phyloP scores from a whole-genome alignment of 2,329 filamentous ascomycete species.

The Aspergillus fumigatiaffinis region DNA sequence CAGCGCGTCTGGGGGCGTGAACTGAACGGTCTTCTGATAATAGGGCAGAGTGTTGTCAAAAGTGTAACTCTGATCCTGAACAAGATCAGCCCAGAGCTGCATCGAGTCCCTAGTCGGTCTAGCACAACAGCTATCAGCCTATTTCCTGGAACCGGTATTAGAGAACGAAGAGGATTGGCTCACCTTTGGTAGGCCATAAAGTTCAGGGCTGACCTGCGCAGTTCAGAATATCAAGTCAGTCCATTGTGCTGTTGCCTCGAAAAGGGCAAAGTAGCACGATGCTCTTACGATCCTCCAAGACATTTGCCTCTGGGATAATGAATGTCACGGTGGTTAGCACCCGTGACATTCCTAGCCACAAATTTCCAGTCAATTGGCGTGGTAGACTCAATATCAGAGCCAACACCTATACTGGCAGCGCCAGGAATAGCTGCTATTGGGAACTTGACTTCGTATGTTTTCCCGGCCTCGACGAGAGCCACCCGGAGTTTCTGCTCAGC shows the following conservation, averaged over 20 bases:
- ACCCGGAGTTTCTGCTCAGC: constrained; percentile 45
- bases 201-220: constrained; percentile 27
- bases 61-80: constrained; percentile 29
- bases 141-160: neutral
- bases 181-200: constrained; percentile 33
- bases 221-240: neutral
- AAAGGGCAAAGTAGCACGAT: neutral
- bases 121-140: neutral
- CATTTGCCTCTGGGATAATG: constrained; percentile 29
- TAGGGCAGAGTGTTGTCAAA: constrained; percentile 29
- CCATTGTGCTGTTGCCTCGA: neutral
- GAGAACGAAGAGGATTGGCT: neutral
- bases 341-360: constrained; percentile 46
- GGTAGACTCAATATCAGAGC: constrained; percentile 13
- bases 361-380: constrained; percentile 51
- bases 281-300: constrained; percentile 27
- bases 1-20: constrained; percentile 22
- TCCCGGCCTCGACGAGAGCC: constrained; percentile 38
- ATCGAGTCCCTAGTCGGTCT: constrained; percentile 26
- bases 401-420: constrained; percentile 18
- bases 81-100: constrained; percentile 30
- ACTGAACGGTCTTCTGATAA: constrained; percentile 25
- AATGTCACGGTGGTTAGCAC: constrained; percentile 39
- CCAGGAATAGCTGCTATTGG: constrained; percentile 49
- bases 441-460: constrained; percentile 51